phyloP scores from a whole-genome alignment of 495 filamentous ascomycete genomes.

The Neurospora sp. region DNA sequence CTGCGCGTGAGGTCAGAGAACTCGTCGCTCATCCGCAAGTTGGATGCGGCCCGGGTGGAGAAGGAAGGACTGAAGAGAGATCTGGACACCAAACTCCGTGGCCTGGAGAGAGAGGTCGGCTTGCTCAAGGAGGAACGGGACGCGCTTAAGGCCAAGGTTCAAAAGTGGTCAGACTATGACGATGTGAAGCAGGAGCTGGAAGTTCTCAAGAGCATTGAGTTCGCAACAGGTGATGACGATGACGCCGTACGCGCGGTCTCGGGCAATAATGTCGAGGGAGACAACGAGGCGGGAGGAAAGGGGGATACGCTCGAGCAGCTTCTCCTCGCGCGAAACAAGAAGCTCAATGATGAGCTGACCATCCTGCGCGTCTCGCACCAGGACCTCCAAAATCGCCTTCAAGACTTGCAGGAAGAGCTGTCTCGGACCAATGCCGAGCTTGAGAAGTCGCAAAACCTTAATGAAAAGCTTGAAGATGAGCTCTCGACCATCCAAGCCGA shows the following conservation, averaged over 20 bases:
- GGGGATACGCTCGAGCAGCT: slow-evolving; percentile 84
- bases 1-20: slow-evolving; percentile 85
- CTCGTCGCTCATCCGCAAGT: slow-evolving; percentile 72
- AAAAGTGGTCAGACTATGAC: slow-evolving; percentile 89
- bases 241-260: slow-evolving; percentile 33
- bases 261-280: slow-evolving; percentile 38
- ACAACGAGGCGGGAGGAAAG: slow-evolving; percentile 40
- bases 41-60: slow-evolving; percentile 74
- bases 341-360: slow-evolving; percentile 85
- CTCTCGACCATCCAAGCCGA: slow-evolving; percentile 80
- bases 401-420: slow-evolving; percentile 71
- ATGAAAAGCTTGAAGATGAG: slow-evolving; percentile 85
- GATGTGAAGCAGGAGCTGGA: slow-evolving; percentile 93
- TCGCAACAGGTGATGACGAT: slow-evolving; percentile 82
- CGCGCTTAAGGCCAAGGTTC: slow-evolving; percentile 62
- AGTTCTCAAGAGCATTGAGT: slow-evolving; percentile 95
- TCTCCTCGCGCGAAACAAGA: slow-evolving; percentile 87
- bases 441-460: slow-evolving; percentile 73
- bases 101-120: slow-evolving; percentile 61
- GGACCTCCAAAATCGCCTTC: slow-evolving; percentile 72
- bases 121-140: slow-evolving; percentile 60
- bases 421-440: slow-evolving; percentile 77
- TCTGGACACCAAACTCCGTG: slow-evolving; percentile 59
- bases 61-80: slow-evolving; percentile 66
- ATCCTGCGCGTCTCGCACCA: slow-evolving; percentile 89